Base-by-base conservation (phyloP, 176 grass and related monocot genomes). In the Poa pratensis region DNA sequence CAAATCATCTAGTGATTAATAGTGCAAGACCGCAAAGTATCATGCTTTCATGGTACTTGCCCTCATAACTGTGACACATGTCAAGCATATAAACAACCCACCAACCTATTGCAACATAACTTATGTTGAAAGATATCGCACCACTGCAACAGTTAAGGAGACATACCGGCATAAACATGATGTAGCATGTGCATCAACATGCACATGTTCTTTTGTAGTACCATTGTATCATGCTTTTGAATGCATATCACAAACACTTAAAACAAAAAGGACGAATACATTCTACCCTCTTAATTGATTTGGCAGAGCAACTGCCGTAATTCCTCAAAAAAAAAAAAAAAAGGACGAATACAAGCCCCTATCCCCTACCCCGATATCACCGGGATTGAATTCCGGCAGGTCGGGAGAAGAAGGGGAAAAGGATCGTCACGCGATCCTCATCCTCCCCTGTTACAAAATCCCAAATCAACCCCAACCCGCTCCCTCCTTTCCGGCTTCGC, bases 381-480 rank as follows among this genome's bases (percentile, higher is more conserved):
- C 3, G 43, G 46, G 23, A 80, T 53, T 86, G 9, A 86, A 73
- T 86, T 73, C 57, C 32, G 16, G 61, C 34, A 12, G 54, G 9
- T 9, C 59, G 14, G n/a, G 20, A 22, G 22, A 46, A 5, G 42
- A 43, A 43, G 1, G 22, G 79, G 24, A 18, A 45, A 76, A 16
- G 59, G 49, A 66, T 17, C 35, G 40, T n/a, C 35, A 62, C 58
- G 13, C 81, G 54, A 84, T 61, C 78, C 52, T 79, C 34, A 32
- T 32, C 30, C 74, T 64, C 75, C 67, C 10, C 7, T 4, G 84
- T 81, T 68, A 59, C 49, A 65, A 60, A 89, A 85, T 66, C 80
- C 73, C 71, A 61, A 84, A 84, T 87, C 75, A 45, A 58, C 26
- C 51, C 54, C 27, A 17, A 53, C 75, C 19, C n/a, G 5, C 34